Percentiles rank a stretch among this genome's conserved stretches.
Conservation (phyloP, 495 filamentous ascomycete genomes). For the Xylaria castorea region DNA sequence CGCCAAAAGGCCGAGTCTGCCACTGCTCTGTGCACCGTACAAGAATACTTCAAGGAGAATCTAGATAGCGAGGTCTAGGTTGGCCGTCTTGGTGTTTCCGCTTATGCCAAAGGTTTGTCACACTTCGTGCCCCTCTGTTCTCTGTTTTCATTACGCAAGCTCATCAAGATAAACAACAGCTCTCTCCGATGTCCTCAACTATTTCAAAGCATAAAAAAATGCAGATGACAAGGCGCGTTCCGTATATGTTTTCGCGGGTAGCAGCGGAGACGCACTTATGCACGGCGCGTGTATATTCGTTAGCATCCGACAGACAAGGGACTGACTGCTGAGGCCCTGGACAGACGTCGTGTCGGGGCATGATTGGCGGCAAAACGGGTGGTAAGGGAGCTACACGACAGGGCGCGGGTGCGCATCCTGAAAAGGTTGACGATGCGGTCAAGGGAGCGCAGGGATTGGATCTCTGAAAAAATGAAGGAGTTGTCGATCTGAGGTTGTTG, state of each 20-base stretch:
- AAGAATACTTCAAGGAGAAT: constrained; percentile 9
- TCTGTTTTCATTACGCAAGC: constrained; percentile 9
- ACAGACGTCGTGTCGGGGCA: too few relatives aligned
- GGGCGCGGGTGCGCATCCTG: too few relatives aligned
- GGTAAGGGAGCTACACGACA: too few relatives aligned
- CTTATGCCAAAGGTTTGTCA: not conserved
- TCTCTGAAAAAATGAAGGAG: not conserved
- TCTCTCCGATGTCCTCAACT: constrained; percentile 18
- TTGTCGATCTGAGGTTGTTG: constrained; percentile 11
- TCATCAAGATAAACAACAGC: constrained; percentile 4
- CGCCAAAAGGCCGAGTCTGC: constrained; percentile 40
- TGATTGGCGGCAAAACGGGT: too few relatives aligned
- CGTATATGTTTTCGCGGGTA: constrained; percentile 14
- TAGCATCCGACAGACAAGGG: constrained; percentile 15
- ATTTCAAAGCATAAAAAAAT: constrained; percentile 15
- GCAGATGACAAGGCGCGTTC: constrained; percentile 14
- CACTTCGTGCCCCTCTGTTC: constrained; percentile 3
- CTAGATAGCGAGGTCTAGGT: constrained; percentile 2
- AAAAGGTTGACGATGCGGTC: too few relatives aligned
- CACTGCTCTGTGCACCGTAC: too few relatives aligned
- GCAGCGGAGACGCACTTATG: constrained; percentile 13
- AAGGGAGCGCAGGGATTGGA: constrained; percentile 39
- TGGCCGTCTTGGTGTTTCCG: constrained; percentile 9
- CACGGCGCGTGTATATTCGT: constrained; percentile 18
- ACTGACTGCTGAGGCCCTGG: constrained; percentile 5